These are phyloP conservation scores for Neurospora sp. DNA, from an alignment of 495 filamentous ascomycete species.

Conservation along the genomic window DNA sequence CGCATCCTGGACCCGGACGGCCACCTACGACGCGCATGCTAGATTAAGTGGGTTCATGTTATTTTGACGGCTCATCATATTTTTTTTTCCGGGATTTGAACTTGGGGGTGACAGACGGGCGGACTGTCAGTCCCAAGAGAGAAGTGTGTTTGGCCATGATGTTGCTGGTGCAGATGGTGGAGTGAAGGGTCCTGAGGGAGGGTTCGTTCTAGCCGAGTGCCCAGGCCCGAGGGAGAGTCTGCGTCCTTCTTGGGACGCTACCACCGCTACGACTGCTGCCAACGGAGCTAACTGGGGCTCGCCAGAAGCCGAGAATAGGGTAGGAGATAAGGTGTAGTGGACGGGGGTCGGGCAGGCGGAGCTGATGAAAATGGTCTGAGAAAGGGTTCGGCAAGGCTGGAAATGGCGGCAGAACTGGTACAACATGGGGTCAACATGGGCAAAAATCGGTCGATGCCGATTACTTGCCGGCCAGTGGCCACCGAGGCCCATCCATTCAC, in stretches of 20 bases:
- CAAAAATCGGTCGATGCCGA: conserved; percentile 28
- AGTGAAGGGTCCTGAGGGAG: not conserved
- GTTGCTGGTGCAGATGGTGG: not conserved
- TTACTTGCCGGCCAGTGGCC: conserved; percentile 15
- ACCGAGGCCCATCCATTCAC: conserved; percentile 1
- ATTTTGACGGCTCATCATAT: not conserved
- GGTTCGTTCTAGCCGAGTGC: not conserved
- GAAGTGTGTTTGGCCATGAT: not conserved
- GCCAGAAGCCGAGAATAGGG: not conserved
- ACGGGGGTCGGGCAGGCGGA: conserved; percentile 10
- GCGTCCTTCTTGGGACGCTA: not conserved
- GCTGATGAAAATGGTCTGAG: conserved; percentile 27
- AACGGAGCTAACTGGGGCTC: not conserved
- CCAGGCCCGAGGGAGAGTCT: not conserved
- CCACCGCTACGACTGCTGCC: not conserved
- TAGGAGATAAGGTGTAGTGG: conserved; percentile 14
- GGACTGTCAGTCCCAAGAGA: not conserved
- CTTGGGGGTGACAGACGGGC: not conserved
- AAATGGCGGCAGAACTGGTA: conserved; percentile 19
- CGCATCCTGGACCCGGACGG: not conserved
- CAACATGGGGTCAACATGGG: conserved; percentile 9
- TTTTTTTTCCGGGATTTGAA: not conserved
- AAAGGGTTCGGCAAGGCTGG: conserved; percentile 9
- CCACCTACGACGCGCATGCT: not conserved
- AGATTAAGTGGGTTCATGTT: not conserved